Evolutionary conservation across 2,329 filamentous ascomycete genomes (phyloP).

Genomic region (Colletotrichum chlorophyti): DNA sequence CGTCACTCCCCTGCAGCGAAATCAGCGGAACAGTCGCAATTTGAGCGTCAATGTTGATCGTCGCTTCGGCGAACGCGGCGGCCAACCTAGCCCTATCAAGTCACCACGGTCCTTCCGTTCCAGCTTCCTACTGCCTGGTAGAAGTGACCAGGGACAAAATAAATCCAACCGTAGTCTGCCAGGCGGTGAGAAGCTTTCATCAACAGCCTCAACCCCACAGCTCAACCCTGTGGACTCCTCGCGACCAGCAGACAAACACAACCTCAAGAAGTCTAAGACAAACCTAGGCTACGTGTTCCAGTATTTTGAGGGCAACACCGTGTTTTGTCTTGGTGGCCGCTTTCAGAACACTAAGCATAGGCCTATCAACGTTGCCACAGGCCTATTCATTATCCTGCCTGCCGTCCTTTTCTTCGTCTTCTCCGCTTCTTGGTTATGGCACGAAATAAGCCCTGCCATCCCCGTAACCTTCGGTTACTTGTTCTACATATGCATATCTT

Average conservation of each 20-base stretch:
- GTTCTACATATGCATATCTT: conserved; percentile 90
- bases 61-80: conserved; percentile 60
- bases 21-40: conserved; percentile 45
- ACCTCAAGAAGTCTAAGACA: conserved; percentile 38
- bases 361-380: conserved; percentile 90
- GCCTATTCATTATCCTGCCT: conserved; percentile 79
- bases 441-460: conserved; percentile 84
- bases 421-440: conserved; percentile 86
- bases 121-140: conserved; percentile 71
- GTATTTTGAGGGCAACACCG: conserved; percentile 92
- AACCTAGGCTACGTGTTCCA: conserved; percentile 62
- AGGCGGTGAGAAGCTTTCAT: conserved; percentile 84
- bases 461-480: conserved; percentile 90
- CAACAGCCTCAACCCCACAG: conserved; percentile 76
- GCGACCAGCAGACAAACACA: conserved; percentile 14
- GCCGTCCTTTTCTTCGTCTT: conserved; percentile 83
- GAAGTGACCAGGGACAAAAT: conserved; percentile 56
- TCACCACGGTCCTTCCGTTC: conserved; percentile 81
- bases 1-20: conserved; percentile 73
- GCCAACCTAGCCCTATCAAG: conserved; percentile 66
- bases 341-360: conserved; percentile 87
- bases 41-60: conserved; percentile 67
- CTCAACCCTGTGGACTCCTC: conserved; percentile 56
- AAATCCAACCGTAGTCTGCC: conserved; percentile 63
- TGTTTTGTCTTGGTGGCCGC: conserved; percentile 86